A percentile compares a stretch with the other conserved stretches of the same genome.
Conservation (phyloP, 352 stramenopile species). For the Peronospora farinosa region DNA sequence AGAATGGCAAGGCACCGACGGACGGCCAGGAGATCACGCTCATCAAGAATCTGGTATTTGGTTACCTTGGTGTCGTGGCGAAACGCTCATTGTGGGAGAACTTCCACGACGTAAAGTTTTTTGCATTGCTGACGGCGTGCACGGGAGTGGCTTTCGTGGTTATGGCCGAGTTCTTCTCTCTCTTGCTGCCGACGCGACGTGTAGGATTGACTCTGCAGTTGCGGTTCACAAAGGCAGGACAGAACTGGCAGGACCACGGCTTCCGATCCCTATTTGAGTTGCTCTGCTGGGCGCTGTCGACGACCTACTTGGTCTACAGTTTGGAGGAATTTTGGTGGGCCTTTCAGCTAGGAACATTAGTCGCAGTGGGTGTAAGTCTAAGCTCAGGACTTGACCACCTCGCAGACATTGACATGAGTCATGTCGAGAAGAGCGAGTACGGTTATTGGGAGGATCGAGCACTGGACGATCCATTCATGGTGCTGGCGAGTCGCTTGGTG, state of each 20-base stretch:
- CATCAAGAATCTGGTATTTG: constrained; percentile 78
- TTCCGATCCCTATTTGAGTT: constrained; percentile 56
- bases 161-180: constrained; percentile 69
- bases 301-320: constrained; percentile 53
- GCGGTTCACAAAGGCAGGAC: constrained; percentile 49
- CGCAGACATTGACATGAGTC: constrained; percentile 42
- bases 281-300: constrained; percentile 51
- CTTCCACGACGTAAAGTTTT: constrained; percentile 67
- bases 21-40: constrained; percentile 60
- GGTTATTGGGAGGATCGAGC: constrained; percentile 54
- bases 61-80: constrained; percentile 58
- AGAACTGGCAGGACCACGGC: constrained; percentile 57
- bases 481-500: constrained; percentile 33
- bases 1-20: constrained; percentile 58
- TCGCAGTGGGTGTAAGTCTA: constrained; percentile 46
- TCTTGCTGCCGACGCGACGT: constrained; percentile 69
- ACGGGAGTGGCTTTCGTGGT: constrained; percentile 67
- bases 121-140: constrained; percentile 55
- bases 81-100: constrained; percentile 59
- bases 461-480: constrained; percentile 40
- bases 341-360: constrained; percentile 49
- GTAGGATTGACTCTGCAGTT: constrained; percentile 69
- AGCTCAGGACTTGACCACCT: constrained; percentile 53
- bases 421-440: constrained; percentile 36
- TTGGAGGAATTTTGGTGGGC: constrained; percentile 45